Percentiles rank a stretch among this genome's conserved stretches.
These are phyloP conservation scores for Candida orba DNA, from an alignment of 805 yeast genomes.

Conservation along the genomic window DNA sequence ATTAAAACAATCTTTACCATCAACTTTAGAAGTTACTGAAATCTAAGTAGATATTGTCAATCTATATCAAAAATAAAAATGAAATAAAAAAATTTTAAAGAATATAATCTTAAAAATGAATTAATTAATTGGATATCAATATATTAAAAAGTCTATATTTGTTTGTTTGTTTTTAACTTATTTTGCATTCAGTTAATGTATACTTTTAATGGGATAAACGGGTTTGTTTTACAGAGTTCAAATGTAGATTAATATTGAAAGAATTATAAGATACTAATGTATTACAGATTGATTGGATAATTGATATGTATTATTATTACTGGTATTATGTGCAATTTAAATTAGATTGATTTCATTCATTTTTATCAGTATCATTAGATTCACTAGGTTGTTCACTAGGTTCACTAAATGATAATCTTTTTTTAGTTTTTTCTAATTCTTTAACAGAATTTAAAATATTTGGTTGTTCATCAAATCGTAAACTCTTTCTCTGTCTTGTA, in stretches of 20 bases:
- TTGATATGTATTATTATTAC: background rate
- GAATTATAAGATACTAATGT: too few relatives aligned
- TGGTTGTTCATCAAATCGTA: slow-evolving; percentile 38
- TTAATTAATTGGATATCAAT: background rate
- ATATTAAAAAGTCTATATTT: too few relatives aligned
- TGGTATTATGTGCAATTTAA: background rate
- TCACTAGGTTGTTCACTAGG: background rate
- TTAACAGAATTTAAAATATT: slow-evolving; percentile 20
- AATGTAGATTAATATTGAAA: too few relatives aligned
- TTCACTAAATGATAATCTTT: slow-evolving; percentile 7
- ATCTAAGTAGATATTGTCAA: slow-evolving; percentile 25
- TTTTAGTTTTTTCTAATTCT: slow-evolving; percentile 11
- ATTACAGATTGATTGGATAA: too few relatives aligned
- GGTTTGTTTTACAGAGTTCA: slow-evolving; percentile 7
- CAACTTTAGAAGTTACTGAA: slow-evolving; percentile 68
- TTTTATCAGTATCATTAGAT: background rate
- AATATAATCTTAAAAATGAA: background rate
- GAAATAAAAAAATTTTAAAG: background rate
- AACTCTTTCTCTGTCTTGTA: slow-evolving; percentile 32
- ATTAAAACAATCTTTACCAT: slow-evolving; percentile 95
- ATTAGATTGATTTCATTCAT: too few relatives aligned
- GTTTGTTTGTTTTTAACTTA: background rate
- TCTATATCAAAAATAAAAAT: background rate
- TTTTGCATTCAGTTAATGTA: slow-evolving; percentile 7
- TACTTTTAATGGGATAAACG: slow-evolving; percentile 15